Base-by-base conservation (phyloP, 345 rosid species). In the Hypericum perforatum region DNA sequence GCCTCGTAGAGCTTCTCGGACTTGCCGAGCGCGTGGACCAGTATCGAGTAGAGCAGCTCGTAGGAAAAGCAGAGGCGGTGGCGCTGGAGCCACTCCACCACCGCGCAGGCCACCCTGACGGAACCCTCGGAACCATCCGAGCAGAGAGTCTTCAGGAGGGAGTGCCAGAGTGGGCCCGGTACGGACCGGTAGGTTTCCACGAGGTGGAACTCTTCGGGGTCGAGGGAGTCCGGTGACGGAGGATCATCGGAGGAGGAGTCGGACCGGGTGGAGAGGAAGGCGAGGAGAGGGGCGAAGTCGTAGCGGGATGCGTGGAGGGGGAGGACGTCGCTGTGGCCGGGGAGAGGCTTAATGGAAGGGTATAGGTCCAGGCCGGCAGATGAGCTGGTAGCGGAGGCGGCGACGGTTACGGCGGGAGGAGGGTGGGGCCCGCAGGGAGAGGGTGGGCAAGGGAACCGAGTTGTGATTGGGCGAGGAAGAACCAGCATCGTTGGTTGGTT, bases 1-100 rank as follows among this genome's bases (percentile, higher is more conserved):
- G 96, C 98, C 53, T 92, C 96, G 72, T 92, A 85, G 2, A 92
- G 80, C 79, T 88, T 85, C 82, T 92, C 98, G 9, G 94, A 85
- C 22, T 84, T 82, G 37, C 98, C 96, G n/a, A 88, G 88, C 11
- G 91, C 88, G 71, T 92, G 92, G 53, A 92, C 88, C 8, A 88
- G 80, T 53, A 92, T 92, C 0, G 95, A 88, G 67, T 85, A 88
- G 65, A 85, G 95, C 38, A 92, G 82, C 74, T 92, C 95, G 67
- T 83, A 92, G 0, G 98, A 92, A 78, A 78, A 92, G 60, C 96
- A 92, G 62, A 92, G 96, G 37, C 83, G 85, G 67, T 92, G 96
- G 52, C 69, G 82, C 54, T 82, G 82, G 0, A 92, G 81, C 98
- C 98, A 92, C 0, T 82, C 75, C 49, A 92, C 98, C 11, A 92